These are phyloP conservation scores for Polymyxa betae DNA, from an alignment of 208 protist genomes.

Conservation along the genomic window DNA sequence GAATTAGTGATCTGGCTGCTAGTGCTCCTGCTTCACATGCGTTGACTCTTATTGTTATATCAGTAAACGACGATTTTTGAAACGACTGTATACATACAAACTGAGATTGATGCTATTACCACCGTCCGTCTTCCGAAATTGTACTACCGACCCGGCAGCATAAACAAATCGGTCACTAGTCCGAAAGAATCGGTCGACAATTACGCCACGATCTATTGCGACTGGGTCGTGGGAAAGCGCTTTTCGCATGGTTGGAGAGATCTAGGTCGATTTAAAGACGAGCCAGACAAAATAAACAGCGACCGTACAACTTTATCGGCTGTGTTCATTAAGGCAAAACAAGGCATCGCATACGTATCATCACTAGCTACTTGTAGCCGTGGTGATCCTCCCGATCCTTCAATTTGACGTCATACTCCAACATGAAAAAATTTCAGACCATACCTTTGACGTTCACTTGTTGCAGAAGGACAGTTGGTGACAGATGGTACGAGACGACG, in stretches of 20 bases:
- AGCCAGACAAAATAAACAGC: background rate
- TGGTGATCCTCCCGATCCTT: background rate
- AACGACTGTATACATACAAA: too few relatives aligned
- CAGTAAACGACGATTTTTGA: too few relatives aligned
- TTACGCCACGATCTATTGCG: background rate
- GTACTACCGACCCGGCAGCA: background rate
- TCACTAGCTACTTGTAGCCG: background rate
- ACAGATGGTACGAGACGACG: background rate
- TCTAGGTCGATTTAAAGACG: background rate
- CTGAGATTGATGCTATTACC: too few relatives aligned
- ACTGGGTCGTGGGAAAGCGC: conserved; percentile 21
- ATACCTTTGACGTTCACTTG: background rate
- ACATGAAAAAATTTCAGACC: background rate
- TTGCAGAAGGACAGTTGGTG: background rate
- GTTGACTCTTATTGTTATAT: too few relatives aligned
- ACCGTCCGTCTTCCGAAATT: background rate
- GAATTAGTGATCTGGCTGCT: background rate
- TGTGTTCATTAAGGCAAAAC: background rate
- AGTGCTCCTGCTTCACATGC: background rate
- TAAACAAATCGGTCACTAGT: conserved; percentile 24
- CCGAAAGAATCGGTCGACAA: background rate
- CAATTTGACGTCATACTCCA: background rate
- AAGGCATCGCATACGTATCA: background rate
- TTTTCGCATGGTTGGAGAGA: background rate
- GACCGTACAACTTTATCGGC: background rate